These are phyloP conservation scores for Trichomonascus vanleenenianus DNA, from an alignment of 805 yeast genomes.

Conservation along the genomic window DNA sequence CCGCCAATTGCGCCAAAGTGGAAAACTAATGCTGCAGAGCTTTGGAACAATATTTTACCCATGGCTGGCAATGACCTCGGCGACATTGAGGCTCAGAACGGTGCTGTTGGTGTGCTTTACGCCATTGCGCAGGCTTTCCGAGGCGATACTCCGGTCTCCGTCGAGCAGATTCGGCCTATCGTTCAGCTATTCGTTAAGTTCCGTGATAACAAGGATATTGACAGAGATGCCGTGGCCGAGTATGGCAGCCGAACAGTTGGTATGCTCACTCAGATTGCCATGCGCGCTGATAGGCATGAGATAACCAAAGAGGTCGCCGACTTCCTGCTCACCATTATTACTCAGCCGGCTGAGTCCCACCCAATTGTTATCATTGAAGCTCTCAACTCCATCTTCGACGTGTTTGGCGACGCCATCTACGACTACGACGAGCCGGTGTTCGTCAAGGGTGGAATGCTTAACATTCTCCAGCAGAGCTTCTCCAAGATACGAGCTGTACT, in stretches of 20 bases:
- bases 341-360: conserved; percentile 23
- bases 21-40: conserved; percentile 24
- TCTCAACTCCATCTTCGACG: conserved; percentile 61
- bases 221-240: neutral
- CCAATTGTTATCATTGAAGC: conserved; percentile 47
- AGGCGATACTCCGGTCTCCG: conserved; percentile 15
- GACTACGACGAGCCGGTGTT: conserved; percentile 64
- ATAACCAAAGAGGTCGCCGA: conserved; percentile 40
- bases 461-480: conserved; percentile 35
- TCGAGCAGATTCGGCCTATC: neutral
- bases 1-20: conserved; percentile 31
- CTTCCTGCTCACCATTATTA: conserved; percentile 34
- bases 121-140: conserved; percentile 31
- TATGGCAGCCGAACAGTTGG: conserved; percentile 34
- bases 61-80: conserved; percentile 15
- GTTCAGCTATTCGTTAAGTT: neutral
- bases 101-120: conserved; percentile 38
- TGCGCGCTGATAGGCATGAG: conserved; percentile 37
- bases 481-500: conserved; percentile 45
- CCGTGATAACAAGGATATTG: neutral
- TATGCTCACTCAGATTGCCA: conserved; percentile 43
- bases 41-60: conserved; percentile 21
- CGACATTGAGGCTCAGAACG: conserved; percentile 24
- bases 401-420: conserved; percentile 66
- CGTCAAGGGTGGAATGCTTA: conserved; percentile 43